Evolutionary conservation across 305 asterid genomes (phyloP).

Genomic region (Petunia hybrid): DNA sequence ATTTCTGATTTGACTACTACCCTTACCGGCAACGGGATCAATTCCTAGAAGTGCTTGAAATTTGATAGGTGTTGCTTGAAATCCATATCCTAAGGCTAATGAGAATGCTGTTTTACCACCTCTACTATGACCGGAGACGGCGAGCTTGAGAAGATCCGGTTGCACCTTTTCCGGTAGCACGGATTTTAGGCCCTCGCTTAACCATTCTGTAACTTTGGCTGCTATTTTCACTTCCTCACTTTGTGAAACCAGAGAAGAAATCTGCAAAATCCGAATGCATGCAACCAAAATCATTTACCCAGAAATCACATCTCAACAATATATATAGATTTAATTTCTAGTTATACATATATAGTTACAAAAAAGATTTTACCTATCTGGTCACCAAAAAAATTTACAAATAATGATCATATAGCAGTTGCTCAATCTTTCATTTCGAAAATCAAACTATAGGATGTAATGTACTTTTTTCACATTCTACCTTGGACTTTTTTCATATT

Average conservation of each 20-base stretch:
- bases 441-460: no score
- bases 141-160: constrained; percentile 53
- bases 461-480: no score
- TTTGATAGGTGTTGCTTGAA: constrained; percentile 38
- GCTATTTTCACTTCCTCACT: constrained; percentile 44
- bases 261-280: constrained; percentile 23
- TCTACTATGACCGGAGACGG: constrained; percentile 69
- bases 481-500: no score
- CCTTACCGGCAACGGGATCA: constrained; percentile 56
- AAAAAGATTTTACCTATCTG: no score
- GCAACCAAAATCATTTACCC: no score
- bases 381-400: no score
- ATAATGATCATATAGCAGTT: no score
- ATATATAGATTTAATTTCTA: no score
- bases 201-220: constrained; percentile 66
- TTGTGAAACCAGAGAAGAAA: constrained; percentile 46
- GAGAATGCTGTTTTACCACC: constrained; percentile 57
- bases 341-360: no score
- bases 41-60: constrained; percentile 64
- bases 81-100: constrained; percentile 48
- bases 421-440: no score
- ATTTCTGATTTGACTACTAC: no score
- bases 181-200: constrained; percentile 45
- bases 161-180: constrained; percentile 51
- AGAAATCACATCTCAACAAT: no score